Evolutionary conservation across 1,139 yeast species (phyloP), one percentile per base, ranked within the genome.

Genomic region (Yamadazyma membranifaciens): DNA sequence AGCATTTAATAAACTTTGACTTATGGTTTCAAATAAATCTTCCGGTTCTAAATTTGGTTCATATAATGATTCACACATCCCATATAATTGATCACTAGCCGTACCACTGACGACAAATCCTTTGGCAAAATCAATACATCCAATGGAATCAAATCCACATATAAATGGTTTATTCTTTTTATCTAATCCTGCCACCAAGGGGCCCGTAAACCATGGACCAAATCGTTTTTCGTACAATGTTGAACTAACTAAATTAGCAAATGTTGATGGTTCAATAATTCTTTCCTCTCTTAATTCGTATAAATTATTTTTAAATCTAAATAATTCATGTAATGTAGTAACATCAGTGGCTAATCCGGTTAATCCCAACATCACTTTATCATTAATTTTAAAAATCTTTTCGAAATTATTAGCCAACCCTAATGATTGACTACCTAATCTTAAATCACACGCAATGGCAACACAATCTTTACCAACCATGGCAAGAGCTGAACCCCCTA

Each of bases 401-500:
- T 92, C 98, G 62, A 94, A 94, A 59, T 89, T 84, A 63, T 89
- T 89, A 38, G 96, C 75, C 40, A 94, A 82, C 42, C 98, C 97
- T 34, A 92, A 75, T 6, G 97, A 87, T 64, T 92, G 98, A 62
- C 82, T 82, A 27, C 99, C 99, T 49, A 94, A 74, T 57, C 98
- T 82, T 57, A 92, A 73, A 67, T 94, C 99, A 56, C 94, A 83
- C 12, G 98, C 99, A 56, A 94, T 91, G 36, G 98, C 98, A 45
- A 94, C 89, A 69, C 99, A 94, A 55, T 89, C 97, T 61, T 94
- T 91, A 53, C 99, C 99, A 20, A 85, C 84, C 99, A 94, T 94
- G 51, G 98, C 98, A 32, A 94, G 95, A 45, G 96, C 96, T 45
- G 96, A 78, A 66, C 99, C 98, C 65, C 54, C 52, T 46, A 38